Evolutionary conservation across 345 rosid genomes (phyloP), one percentile per base, ranked within the genome.

Genomic region (Luvunga scandens): DNA sequence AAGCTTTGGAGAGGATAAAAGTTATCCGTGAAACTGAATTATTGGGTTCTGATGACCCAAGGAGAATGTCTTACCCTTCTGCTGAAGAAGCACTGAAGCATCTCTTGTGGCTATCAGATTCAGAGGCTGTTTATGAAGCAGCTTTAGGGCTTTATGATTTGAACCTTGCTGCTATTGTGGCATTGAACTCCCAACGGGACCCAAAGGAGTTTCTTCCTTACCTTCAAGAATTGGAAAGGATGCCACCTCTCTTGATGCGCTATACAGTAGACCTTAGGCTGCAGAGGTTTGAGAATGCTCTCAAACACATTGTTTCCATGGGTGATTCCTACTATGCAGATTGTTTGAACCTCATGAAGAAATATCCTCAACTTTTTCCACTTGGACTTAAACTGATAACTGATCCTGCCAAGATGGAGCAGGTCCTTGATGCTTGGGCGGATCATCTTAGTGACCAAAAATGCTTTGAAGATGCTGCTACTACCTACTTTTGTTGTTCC

Each of bases 191-290:
- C 79, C 97, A 96, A 60, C 89, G 87, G 65, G 99, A 96, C 77
- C 99, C 99, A 25, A 96, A 96, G 89, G 99, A 96, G 75, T 94
- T 96, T 87, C 93, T 94, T 84, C 99, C 99, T 77, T 94, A 88
- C 83, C 98, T 96, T 68, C 94, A 90, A 82, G 97, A 91, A 73
- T 83, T 96, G 85, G 92, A 92, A 72, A 39, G 50, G 38, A 90
- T 94, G 97, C 87, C 97, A 1, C 18, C 78, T 85, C 84, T 86
- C 56, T 83, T 92, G 79, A 94, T 96, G 98, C 91, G 83, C 78
- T 92, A 91, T 82, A 94, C 81, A 74, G 91, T 96, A 75, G 98
- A 96, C 87, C 89, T 96, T 76, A 94, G 85, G 84, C 79, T 96
- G 80, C 87, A 78, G 18, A 89, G 95, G 78, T 88, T 87, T 78